A percentile compares a stretch with the other conserved stretches of the same genome.
phyloP scores from a whole-genome alignment of 495 filamentous ascomycete species.

The Usnea hakonensis region DNA sequence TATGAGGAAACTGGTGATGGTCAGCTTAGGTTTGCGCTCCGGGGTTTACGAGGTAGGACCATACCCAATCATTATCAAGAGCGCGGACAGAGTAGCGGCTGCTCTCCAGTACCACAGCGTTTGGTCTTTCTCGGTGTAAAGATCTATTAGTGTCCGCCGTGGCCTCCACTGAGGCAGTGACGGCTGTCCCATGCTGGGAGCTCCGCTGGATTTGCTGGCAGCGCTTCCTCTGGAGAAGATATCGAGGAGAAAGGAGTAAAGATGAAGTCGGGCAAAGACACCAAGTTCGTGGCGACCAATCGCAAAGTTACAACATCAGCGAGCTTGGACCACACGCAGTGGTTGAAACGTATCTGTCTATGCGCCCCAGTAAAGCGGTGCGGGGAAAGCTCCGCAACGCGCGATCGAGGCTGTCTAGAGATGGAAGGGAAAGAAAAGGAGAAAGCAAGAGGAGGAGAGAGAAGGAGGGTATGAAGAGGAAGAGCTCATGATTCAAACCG shows the following conservation, averaged over 20 bases:
- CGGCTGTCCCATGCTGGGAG: constrained; percentile 1
- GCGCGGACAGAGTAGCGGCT: constrained; percentile 19
- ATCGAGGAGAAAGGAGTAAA: neutral
- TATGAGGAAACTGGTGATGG: constrained; percentile 21
- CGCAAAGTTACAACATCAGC: neutral
- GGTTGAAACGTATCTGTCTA: neutral
- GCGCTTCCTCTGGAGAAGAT: neutral
- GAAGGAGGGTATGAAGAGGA: neutral
- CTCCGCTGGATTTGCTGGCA: neutral
- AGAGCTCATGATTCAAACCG: neutral
- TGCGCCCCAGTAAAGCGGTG: neutral
- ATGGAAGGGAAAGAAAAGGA: neutral
- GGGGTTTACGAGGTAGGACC: neutral
- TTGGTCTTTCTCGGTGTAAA: constrained; percentile 23
- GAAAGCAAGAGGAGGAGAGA: neutral
- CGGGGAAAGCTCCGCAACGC: neutral
- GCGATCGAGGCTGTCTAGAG: neutral
- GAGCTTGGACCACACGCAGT: neutral
- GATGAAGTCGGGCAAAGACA: neutral
- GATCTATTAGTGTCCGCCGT: constrained; percentile 24
- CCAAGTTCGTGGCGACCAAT: neutral
- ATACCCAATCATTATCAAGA: constrained; percentile 23
- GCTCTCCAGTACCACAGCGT: constrained; percentile 24
- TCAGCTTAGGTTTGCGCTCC: neutral
- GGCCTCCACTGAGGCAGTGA: constrained; percentile 22